A percentile compares a stretch with the other conserved stretches of the same genome.
phyloP scores from a whole-genome alignment of 1,284 basidiomycete genomes.

The Mrakiaceae sp. region DNA sequence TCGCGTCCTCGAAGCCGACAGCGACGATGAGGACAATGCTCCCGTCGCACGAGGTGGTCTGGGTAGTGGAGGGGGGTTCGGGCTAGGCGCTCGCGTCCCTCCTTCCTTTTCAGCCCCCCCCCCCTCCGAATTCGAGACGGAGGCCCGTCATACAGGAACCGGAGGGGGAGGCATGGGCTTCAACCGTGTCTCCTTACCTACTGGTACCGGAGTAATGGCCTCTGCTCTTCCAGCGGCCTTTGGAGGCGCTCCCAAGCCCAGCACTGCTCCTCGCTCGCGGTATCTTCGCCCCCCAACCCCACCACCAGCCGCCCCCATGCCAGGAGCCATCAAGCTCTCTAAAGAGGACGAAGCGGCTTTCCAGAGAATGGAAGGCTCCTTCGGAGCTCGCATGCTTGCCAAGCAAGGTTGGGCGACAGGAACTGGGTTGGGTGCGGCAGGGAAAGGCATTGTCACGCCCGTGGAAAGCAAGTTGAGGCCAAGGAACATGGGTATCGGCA shows the following conservation, averaged over 20 bases:
- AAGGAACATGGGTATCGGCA: slow-evolving; percentile 68
- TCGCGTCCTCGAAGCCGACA: slow-evolving; percentile 34
- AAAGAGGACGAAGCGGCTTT: slow-evolving; percentile 64
- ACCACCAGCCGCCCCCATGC: slow-evolving; percentile 35
- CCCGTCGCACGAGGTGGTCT: slow-evolving; percentile 13
- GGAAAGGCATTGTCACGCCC: slow-evolving; percentile 77
- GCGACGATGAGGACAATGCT: slow-evolving; percentile 5
- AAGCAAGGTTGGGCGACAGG: slow-evolving; percentile 89
- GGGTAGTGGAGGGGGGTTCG: slow-evolving; percentile 27
- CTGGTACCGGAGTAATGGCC: slow-evolving; percentile 17
- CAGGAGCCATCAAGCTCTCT: slow-evolving; percentile 42
- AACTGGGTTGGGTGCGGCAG: slow-evolving; percentile 63
- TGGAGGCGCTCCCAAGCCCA: slow-evolving; percentile 32
- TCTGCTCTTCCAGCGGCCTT: slow-evolving; percentile 39
- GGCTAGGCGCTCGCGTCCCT: slow-evolving; percentile 22
- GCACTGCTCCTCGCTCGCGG: slow-evolving; percentile 31
- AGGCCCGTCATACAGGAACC: too few relatives aligned
- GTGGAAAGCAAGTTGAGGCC: slow-evolving; percentile 74
- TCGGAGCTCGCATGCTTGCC: slow-evolving; percentile 77
- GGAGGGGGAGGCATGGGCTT: slow-evolving; percentile 19
- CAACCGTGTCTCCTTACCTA: slow-evolving; percentile 7
- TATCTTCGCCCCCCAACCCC: slow-evolving; percentile 38
- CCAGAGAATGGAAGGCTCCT: slow-evolving; percentile 56
- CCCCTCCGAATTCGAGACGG: neutral
- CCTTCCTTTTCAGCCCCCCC: slow-evolving; percentile 13